Conservation (phyloP, 2,329 filamentous ascomycete genomes). For the Colletotrichum chlorophyti region DNA sequence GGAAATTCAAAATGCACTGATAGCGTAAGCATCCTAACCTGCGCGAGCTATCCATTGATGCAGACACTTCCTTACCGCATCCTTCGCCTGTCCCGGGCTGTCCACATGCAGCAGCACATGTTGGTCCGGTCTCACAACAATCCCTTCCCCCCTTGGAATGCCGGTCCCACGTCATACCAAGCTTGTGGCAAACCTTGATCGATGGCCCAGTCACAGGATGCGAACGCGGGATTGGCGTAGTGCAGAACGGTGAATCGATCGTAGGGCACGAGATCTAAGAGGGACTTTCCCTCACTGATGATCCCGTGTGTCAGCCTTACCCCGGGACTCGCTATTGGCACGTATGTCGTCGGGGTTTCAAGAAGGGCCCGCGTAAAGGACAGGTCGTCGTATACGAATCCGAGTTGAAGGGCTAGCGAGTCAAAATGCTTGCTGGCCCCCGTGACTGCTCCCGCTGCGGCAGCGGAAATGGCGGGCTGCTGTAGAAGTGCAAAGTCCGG, state of each 20-base stretch:
- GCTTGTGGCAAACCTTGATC: slow-evolving; percentile 3
- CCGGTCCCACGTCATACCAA: slow-evolving; percentile 8
- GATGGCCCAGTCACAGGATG: slow-evolving; percentile 13
- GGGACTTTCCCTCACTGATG: background rate
- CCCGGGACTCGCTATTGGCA: slow-evolving; percentile 11
- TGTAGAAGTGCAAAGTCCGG: slow-evolving; percentile 4
- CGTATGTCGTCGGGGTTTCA: slow-evolving; percentile 3
- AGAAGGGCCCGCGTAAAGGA: background rate
- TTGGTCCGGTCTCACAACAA: slow-evolving; percentile 19
- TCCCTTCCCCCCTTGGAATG: slow-evolving; percentile 9
- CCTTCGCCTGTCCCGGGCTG: background rate
- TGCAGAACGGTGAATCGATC: slow-evolving; percentile 20
- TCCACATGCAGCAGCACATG: slow-evolving; percentile 13
- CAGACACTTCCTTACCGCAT: background rate
- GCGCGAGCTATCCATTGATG: background rate
- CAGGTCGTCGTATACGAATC: slow-evolving; percentile 13
- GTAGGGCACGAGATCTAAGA: slow-evolving; percentile 18
- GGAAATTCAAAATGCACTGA: background rate
- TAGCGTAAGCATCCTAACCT: background rate
- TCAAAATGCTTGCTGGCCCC: slow-evolving; percentile 21
- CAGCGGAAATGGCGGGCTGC: background rate
- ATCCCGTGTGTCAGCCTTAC: slow-evolving; percentile 14
- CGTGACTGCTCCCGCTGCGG: background rate
- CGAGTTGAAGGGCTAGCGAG: slow-evolving; percentile 21
- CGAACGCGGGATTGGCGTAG: background rate